phyloP scores from a whole-genome alignment of 495 filamentous ascomycete genomes.

The Neurospora hispaniola region DNA sequence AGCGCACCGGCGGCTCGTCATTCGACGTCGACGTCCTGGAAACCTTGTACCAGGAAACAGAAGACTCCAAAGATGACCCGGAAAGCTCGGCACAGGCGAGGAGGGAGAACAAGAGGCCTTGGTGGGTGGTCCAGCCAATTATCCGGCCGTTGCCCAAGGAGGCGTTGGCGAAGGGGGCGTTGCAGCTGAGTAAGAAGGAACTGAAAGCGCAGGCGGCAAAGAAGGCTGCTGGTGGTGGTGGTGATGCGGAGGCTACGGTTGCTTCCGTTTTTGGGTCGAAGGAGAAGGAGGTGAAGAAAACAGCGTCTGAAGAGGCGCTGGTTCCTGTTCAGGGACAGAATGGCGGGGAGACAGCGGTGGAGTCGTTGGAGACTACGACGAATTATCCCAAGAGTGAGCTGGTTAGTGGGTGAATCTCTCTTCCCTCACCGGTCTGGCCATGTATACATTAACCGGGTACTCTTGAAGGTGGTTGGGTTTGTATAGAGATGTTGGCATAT shows the following conservation, averaged over 20 bases:
- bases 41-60: slow-evolving; percentile 8
- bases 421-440: neutral
- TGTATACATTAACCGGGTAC: neutral
- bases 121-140: slow-evolving; percentile 90
- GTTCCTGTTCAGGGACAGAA: neutral
- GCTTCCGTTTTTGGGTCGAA: neutral
- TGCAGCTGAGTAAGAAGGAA: slow-evolving; percentile 52
- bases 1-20: slow-evolving; percentile 38
- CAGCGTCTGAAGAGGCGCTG: slow-evolving; percentile 7
- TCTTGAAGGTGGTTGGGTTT: neutral
- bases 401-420: slow-evolving; percentile 11
- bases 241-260: slow-evolving; percentile 10
- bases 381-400: slow-evolving; percentile 18
- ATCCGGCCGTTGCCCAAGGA: slow-evolving; percentile 81
- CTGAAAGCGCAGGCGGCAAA: slow-evolving; percentile 23
- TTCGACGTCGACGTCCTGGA: slow-evolving; percentile 33
- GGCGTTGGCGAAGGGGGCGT: slow-evolving; percentile 68
- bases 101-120: slow-evolving; percentile 63
- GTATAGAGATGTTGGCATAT: neutral
- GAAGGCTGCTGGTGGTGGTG: neutral
- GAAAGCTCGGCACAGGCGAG: slow-evolving; percentile 59
- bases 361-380: slow-evolving; percentile 3
- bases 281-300: slow-evolving; percentile 17
- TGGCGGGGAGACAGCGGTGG: slow-evolving; percentile 4
- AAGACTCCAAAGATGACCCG: slow-evolving; percentile 15